A percentile compares a stretch with the other conserved stretches of the same genome.
These are phyloP conservation scores for Pseudozyma sp. DNA, from an alignment of 1,284 basidiomycete genomes.

Conservation along the genomic window DNA sequence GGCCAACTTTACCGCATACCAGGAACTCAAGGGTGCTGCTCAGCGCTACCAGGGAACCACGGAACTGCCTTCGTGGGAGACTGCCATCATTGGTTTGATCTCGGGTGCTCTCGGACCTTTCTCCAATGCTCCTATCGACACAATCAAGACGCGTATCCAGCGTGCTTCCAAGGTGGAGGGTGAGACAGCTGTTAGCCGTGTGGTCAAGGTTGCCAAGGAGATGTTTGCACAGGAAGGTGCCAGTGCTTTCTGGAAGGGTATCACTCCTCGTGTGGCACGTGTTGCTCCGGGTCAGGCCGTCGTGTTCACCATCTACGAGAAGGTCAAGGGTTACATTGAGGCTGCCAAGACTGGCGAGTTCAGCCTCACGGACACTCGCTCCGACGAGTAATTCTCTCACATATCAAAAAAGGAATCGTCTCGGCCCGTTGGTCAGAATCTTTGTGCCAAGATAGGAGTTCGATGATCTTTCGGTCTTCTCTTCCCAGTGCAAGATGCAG, in stretches of 20 bases:
- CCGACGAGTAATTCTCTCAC: slow-evolving; percentile 50
- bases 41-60: slow-evolving; percentile 75
- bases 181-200: slow-evolving; percentile 79
- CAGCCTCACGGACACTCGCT: slow-evolving; percentile 54
- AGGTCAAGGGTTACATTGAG: slow-evolving; percentile 67
- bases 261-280: slow-evolving; percentile 93
- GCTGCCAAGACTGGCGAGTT: slow-evolving; percentile 61
- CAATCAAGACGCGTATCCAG: slow-evolving; percentile 89
- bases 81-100: slow-evolving; percentile 91
- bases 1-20: slow-evolving; percentile 98
- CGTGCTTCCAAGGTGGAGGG: slow-evolving; percentile 83
- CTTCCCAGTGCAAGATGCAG: too few species aligned
- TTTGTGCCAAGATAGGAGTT: too few species aligned
- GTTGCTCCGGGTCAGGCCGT: slow-evolving; percentile 82
- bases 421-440: too few species aligned
- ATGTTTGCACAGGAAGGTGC: slow-evolving; percentile 95
- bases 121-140: slow-evolving; percentile 96
- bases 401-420: background rate
- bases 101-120: slow-evolving; percentile 96
- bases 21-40: slow-evolving; percentile 89
- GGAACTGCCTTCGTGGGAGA: slow-evolving; percentile 83
- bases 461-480: too few species aligned
- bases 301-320: slow-evolving; percentile 72
- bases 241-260: slow-evolving; percentile 83
- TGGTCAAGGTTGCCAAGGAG: slow-evolving; percentile 82